phyloP scores from a whole-genome alignment of 2,329 filamentous ascomycete genomes.

The Alternaria ventricosa region DNA sequence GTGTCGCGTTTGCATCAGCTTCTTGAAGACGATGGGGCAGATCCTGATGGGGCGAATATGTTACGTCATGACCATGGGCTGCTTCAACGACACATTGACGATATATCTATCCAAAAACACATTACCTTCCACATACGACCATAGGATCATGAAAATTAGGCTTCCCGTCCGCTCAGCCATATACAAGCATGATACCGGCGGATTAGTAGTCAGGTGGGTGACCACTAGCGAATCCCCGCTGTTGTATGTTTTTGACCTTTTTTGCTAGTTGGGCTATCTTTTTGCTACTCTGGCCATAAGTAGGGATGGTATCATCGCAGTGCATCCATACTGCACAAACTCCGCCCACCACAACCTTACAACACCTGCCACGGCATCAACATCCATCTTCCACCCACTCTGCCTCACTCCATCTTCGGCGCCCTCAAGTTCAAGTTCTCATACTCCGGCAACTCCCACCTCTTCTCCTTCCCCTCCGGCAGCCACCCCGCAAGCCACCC shows the following conservation, averaged over 20 bases:
- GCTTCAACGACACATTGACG: no score
- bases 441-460: conserved; percentile 6
- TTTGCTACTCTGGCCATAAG: neutral
- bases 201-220: no score
- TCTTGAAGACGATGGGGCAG: neutral
- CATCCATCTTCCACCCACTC: neutral
- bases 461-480: neutral
- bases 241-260: no score
- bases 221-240: no score
- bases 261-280: neutral
- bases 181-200: no score
- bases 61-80: neutral
- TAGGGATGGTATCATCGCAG: neutral
- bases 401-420: neutral
- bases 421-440: conserved; percentile 19
- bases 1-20: neutral
- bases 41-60: neutral
- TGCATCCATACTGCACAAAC: neutral
- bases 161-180: no score
- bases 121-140: neutral
- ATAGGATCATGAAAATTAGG: no score
- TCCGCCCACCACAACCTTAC: neutral
- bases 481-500: neutral
- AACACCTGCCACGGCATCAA: neutral
- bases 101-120: no score